Evolutionary conservation across 1,284 basidiomycete genomes (phyloP), one percentile per base, ranked within the genome.

Genomic region (Ganoderma lucidum): DNA sequence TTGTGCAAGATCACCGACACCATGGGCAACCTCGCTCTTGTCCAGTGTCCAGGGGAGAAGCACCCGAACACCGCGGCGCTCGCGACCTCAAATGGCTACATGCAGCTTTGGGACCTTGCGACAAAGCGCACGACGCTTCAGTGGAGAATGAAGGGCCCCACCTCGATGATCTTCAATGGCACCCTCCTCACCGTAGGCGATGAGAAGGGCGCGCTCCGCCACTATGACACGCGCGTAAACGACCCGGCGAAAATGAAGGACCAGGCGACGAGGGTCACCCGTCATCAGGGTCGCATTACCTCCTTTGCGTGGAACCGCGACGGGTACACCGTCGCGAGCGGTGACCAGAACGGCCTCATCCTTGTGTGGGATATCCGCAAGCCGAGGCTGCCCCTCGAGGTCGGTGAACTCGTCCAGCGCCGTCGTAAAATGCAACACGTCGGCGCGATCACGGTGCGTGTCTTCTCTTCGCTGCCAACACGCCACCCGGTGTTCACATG

Each of bases 21-120:
- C 64, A 78, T 82, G 51, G 88, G 88, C 0, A 79, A 81, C 60
- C 73, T 88, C 66, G 79, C 80, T 28, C 77, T 84, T 4, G 77
- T 89, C 56, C 81, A 81, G 59, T 85, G 84, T 63, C 84, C 78
- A 5, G 82, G 81, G 3, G 72, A 71, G 39, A 81, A 82, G 37
- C 75, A 80, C 62, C 80, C 81, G 39, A 81, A 83, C 60, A 70
- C 78, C 2, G 78, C 88, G 48, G 87, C 87, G 1, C 71, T 88
- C 14, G 83, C 83, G 15, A 88, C 87, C 1, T 80, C 80, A 69
- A 84, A 81, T 65, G 86, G 86, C 5, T 73, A 80, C 23, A 78
- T 88, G 35, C 86, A 88, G 72, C 74, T 88, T 8, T 89, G 85
- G 84, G 87, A 90, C 70, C 75, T 86, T 32, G 77, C 80, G 39